Evolutionary conservation across 108 stramenopile species (phyloP).

Genomic region (Cyclotella baltica): DNA sequence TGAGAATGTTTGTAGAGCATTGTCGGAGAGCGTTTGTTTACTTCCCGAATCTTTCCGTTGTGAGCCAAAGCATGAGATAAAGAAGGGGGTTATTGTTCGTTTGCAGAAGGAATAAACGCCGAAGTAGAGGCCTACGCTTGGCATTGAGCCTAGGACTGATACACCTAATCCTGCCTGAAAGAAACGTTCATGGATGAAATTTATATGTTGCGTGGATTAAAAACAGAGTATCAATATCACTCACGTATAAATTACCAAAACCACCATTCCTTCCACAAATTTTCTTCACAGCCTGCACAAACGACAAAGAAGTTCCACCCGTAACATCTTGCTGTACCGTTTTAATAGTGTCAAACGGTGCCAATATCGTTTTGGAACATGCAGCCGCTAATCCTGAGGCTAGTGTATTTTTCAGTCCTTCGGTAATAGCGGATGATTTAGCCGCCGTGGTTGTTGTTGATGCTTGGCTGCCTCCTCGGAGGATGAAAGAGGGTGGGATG

Average conservation of each 20-base stretch:
- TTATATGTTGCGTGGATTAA: not conserved
- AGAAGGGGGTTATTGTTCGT: constrained; percentile 53
- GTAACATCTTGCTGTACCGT: constrained; percentile 86
- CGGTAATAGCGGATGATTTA: constrained; percentile 51
- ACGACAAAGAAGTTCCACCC: constrained; percentile 48
- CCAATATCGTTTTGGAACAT: constrained; percentile 85
- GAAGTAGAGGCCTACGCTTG: constrained; percentile 89
- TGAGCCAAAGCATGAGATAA: constrained; percentile 29
- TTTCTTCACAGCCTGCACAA: constrained; percentile 66
- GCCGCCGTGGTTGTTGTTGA: not conserved
- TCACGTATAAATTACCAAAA: constrained; percentile 80
- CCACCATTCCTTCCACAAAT: constrained; percentile 78
- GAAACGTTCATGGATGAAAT: constrained; percentile 27
- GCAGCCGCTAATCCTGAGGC: constrained; percentile 90
- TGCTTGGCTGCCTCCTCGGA: constrained; percentile 8
- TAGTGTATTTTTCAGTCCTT: constrained; percentile 87
- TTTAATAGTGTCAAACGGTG: constrained; percentile 96
- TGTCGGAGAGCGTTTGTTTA: constrained; percentile 17
- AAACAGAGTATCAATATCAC: constrained; percentile 5
- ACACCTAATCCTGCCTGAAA: constrained; percentile 76
- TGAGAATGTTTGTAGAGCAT: constrained; percentile 51
- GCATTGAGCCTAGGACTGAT: constrained; percentile 85
- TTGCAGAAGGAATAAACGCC: constrained; percentile 90
- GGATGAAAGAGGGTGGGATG: not conserved
- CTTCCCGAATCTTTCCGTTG: constrained; percentile 17